Conservation (phyloP, 1,139 yeast species). For the Magnusiomyces tetraspermus region DNA sequence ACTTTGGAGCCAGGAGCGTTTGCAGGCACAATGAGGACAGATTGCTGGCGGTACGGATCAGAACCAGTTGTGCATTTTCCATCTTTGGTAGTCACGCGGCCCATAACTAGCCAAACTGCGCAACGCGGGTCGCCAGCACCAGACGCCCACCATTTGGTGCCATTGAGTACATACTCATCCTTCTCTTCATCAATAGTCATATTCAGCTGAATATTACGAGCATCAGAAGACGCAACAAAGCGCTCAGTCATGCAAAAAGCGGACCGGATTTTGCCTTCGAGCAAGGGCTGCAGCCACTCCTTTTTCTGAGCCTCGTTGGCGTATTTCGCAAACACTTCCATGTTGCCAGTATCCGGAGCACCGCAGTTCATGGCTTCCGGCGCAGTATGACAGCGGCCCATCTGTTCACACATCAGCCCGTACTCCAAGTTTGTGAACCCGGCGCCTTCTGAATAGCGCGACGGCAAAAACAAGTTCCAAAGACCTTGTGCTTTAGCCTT, state of each 20-base stretch:
- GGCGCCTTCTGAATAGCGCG: conserved; percentile 51
- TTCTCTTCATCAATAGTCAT: conserved; percentile 36
- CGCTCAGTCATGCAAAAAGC: conserved; percentile 68
- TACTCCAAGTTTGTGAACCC: conserved; percentile 60
- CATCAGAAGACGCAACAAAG: conserved; percentile 58
- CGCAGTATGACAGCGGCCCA: conserved; percentile 49
- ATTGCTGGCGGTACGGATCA: conserved; percentile 46
- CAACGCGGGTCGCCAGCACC: conserved; percentile 69
- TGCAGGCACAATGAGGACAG: conserved; percentile 51
- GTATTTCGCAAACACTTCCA: conserved; percentile 58
- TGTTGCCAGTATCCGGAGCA: conserved; percentile 72
- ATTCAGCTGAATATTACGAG: conserved; percentile 49
- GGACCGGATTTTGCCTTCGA: conserved; percentile 52
- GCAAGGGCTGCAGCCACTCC: conserved; percentile 47
- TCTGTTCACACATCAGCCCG: conserved; percentile 60
- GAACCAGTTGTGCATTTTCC: conserved; percentile 23
- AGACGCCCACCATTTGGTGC: conserved; percentile 68
- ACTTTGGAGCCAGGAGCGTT: conserved; percentile 47
- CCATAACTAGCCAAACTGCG: conserved; percentile 54
- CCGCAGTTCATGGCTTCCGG: conserved; percentile 57
- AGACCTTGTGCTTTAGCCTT: conserved; percentile 51
- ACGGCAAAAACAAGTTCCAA: conserved; percentile 58
- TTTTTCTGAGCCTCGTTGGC: conserved; percentile 46
- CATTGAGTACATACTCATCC: conserved; percentile 50
- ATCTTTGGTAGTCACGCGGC: conserved; percentile 40